These are phyloP conservation scores for Physocladia obscura DNA, from an alignment of 192 early-diverging fungal genomes.

Conservation along the genomic window DNA sequence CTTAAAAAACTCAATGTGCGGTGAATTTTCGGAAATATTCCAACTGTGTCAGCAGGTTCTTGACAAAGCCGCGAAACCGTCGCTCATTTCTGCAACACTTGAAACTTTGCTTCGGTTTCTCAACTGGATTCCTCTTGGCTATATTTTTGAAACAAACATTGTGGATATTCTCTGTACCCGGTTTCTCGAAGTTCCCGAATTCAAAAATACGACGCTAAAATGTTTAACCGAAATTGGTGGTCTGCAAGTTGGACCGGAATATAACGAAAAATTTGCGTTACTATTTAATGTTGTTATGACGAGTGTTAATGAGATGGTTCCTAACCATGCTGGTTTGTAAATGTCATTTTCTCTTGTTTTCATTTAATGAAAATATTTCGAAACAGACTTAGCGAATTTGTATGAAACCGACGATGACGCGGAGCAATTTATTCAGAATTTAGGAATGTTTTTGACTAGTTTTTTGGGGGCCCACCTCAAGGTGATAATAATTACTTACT, in stretches of 20 bases:
- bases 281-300: constrained; percentile 83
- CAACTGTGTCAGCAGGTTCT: constrained; percentile 92
- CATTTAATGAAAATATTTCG: neutral
- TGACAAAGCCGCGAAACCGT: constrained; percentile 84
- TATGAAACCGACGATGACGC: constrained; percentile 89
- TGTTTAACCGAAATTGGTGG: constrained; percentile 96
- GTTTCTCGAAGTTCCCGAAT: constrained; percentile 83
- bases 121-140: constrained; percentile 97
- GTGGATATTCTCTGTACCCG: constrained; percentile 79
- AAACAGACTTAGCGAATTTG: constrained; percentile 76
- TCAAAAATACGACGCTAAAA: constrained; percentile 91
- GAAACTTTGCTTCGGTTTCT: constrained; percentile 94
- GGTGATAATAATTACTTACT: constrained; percentile 57
- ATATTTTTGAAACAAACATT: constrained; percentile 94
- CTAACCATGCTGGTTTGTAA: constrained; percentile 61
- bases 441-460: constrained; percentile 87
- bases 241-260: constrained; percentile 76
- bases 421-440: constrained; percentile 95
- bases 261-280: constrained; percentile 81
- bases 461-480: constrained; percentile 84
- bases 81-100: constrained; percentile 86
- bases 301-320: constrained; percentile 68
- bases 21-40: constrained; percentile 94
- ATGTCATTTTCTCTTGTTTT: neutral
- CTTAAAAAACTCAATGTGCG: constrained; percentile 92